Conservation (phyloP, 345 rosid species). For the Adansonia digitata region DNA sequence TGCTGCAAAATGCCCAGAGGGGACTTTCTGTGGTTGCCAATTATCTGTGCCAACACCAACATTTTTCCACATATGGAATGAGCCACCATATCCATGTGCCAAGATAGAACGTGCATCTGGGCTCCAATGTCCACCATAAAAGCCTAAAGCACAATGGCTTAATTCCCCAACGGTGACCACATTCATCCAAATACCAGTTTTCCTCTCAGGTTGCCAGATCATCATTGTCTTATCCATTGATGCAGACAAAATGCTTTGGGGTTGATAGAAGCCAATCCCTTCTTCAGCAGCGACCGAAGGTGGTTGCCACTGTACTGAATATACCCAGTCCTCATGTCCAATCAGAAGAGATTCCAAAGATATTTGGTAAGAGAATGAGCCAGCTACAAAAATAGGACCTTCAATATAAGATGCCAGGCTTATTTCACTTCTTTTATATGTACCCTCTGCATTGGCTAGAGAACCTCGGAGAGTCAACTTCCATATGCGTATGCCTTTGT, state of each 20-base stretch:
- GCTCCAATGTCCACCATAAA: slow-evolving; percentile 97
- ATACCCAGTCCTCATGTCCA: slow-evolving; percentile 98
- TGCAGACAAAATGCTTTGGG: slow-evolving; percentile 72
- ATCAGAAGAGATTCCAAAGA: slow-evolving; percentile 89
- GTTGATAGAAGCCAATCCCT: slow-evolving; percentile 45
- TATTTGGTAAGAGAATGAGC: slow-evolving; percentile 69
- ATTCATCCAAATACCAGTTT: slow-evolving; percentile 89
- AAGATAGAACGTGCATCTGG: slow-evolving; percentile 58
- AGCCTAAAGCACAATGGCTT: slow-evolving; percentile 93
- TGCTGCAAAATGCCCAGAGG: slow-evolving; percentile 82
- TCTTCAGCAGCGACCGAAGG: slow-evolving; percentile 35
- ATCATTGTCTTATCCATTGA: slow-evolving; percentile 99
- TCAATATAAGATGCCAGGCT: slow-evolving; percentile 80
- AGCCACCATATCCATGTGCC: slow-evolving; percentile 95
- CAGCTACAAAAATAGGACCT: slow-evolving; percentile 73
- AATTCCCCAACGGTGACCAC: slow-evolving; percentile 94
- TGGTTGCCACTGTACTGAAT: slow-evolving; percentile 95
- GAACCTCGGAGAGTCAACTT: slow-evolving; percentile 46
- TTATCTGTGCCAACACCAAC: slow-evolving; percentile 54
- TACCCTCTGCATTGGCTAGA: slow-evolving; percentile 25
- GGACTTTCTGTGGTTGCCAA: slow-evolving; percentile 88
- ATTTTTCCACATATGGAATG: slow-evolving; percentile 85
- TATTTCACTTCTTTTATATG: slow-evolving; percentile 42
- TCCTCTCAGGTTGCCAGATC: slow-evolving; percentile 95
- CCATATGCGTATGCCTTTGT: slow-evolving; percentile 91